Base-by-base conservation (phyloP, 164 flowering plant species). In the Magnolia changhungtana region DNA sequence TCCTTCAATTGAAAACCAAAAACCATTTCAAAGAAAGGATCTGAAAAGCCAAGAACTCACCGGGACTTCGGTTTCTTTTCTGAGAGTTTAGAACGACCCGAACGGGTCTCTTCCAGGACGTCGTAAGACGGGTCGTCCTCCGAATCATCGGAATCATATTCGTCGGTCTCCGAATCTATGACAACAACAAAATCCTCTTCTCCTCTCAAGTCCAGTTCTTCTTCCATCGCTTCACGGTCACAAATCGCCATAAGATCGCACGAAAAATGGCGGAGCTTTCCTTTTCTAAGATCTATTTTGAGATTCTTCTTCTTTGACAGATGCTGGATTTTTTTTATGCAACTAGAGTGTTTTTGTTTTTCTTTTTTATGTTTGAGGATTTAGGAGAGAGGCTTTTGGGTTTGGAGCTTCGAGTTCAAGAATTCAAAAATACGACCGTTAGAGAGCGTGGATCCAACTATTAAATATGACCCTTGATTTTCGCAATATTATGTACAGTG, bases 111-210 rank as follows among this genome's bases (percentile, higher is more conserved):
- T 74, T 87, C 87, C 7, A 83, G 75, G 58, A 80, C 21, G 66
- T 82, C 85, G 69, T 75, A 90, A 21, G 81, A 81, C 50, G 95
- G 92, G 59, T 90, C 95, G 2, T 80, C 80, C 50, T 80, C 84
- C 1, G 86, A 88, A 75, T 87, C 88, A 61, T 87, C 86, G 0
- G 81, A 76, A 24, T 61, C 82, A 31, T 27, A 64, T 23, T 69
- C 75, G 37, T 81, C 90, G 8, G 69, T 16, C 23, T 78, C 85
- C 4, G 84, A 50, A 78, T 69, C 81, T 63, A 29, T 78, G 49
- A 59, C 50, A 67, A 74, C 86, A 21, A 63, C 24, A 51, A 65
- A 21, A 31, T 68, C 64, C 19, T 68, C 76, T 58, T 69, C 65
- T 72, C 23, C 19, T 67, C 23, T 11, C 63, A 6, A 2, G 1